Percentiles rank a stretch among this genome's conserved stretches.
Evolutionary conservation across 495 filamentous ascomycete species (phyloP).

Genomic region (Amorphotheca resinae): DNA sequence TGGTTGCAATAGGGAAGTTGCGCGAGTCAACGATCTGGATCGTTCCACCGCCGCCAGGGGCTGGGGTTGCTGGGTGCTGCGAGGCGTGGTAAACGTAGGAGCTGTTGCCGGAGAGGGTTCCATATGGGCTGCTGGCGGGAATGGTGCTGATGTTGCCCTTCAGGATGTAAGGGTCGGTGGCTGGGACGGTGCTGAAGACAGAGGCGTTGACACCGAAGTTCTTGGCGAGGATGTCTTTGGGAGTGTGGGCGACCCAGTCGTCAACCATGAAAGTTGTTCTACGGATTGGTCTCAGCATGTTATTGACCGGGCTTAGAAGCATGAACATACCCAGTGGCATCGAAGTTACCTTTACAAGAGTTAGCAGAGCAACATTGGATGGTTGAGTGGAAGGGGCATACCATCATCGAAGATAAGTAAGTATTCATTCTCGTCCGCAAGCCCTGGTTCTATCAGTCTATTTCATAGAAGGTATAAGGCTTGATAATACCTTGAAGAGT

Average conservation of each 20-base stretch:
- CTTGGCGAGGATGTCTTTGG: conserved; percentile 46
- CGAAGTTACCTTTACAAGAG: conserved; percentile 23
- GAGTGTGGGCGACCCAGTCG: conserved; percentile 53
- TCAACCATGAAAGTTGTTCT: conserved; percentile 52
- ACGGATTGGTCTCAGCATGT: not conserved
- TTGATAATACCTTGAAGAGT: conserved; percentile 30
- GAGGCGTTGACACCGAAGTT: conserved; percentile 47
- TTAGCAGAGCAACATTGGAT: conserved; percentile 15
- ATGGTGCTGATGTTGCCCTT: conserved; percentile 38
- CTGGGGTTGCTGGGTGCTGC: conserved; percentile 35
- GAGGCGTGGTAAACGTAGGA: conserved; percentile 46
- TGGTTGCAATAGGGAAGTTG: conserved; percentile 48
- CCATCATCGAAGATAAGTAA: conserved; percentile 56
- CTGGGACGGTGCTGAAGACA: conserved; percentile 44
- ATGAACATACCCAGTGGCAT: conserved; percentile 24
- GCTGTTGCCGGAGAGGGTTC: conserved; percentile 37
- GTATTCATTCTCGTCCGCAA: conserved; percentile 52
- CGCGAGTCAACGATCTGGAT: conserved; percentile 47
- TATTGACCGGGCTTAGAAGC: not conserved
- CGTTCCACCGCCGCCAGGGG: conserved; percentile 45
- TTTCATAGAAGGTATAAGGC: not conserved
- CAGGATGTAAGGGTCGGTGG: conserved; percentile 47
- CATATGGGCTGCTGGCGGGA: conserved; percentile 33
- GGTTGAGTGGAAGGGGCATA: conserved; percentile 31
- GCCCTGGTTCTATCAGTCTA: conserved; percentile 16